phyloP scores from a whole-genome alignment of 1,284 basidiomycete genomes.

The Boletus nobilissimus region DNA sequence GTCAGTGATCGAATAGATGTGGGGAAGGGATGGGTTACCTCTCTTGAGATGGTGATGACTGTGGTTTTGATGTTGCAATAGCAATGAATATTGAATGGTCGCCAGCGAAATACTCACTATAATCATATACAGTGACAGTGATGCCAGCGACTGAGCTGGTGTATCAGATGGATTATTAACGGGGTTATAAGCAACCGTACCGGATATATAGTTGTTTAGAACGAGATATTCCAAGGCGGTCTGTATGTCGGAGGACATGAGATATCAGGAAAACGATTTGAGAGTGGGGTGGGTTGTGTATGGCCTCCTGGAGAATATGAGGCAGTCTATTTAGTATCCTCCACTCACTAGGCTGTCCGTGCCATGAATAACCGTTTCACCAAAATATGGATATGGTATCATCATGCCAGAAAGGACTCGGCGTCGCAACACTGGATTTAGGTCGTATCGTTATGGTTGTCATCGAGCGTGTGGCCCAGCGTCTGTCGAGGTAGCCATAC shows the following conservation, averaged over 20 bases:
- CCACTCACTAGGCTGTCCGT: too few species aligned
- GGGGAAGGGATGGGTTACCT: neutral
- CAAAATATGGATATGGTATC: neutral
- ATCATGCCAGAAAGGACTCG: neutral
- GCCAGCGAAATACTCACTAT: neutral
- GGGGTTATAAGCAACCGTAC: neutral
- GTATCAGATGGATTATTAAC: neutral
- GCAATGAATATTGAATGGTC: neutral
- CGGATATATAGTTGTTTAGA: too few species aligned
- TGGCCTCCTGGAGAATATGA: neutral
- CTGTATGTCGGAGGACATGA: constrained; percentile 5
- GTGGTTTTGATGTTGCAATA: neutral
- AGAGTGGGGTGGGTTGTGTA: neutral
- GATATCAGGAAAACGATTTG: neutral
- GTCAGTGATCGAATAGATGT: neutral
- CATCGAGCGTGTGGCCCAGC: too few species aligned
- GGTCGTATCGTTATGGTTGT: too few species aligned
- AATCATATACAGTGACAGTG: neutral
- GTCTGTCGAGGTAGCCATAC: too few species aligned
- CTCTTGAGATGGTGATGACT: neutral
- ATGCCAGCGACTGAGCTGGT: neutral
- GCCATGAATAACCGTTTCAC: neutral
- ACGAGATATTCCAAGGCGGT: neutral
- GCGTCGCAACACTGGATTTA: too few species aligned
- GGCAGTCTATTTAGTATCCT: neutral